phyloP scores from a whole-genome alignment of 2,329 filamentous ascomycete species.

The Fusarium agapanthi region DNA sequence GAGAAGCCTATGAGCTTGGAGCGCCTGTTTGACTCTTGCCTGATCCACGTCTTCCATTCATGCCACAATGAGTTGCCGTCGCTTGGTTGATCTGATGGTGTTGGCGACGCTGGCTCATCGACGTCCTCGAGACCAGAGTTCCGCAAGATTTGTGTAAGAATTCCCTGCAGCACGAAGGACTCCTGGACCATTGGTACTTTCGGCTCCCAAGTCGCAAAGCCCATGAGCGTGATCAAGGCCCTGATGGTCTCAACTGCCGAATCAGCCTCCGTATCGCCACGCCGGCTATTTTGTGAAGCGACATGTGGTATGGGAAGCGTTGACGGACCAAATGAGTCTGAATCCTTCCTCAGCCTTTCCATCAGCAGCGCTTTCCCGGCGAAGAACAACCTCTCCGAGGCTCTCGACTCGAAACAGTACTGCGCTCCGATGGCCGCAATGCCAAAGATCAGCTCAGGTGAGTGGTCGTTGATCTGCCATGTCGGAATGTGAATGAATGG shows the following conservation, averaged over 20 bases:
- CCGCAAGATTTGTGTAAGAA: conserved; percentile 47
- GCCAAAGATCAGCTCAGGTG: conserved; percentile 46
- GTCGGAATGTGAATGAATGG: conserved; percentile 50
- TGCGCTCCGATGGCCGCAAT: conserved; percentile 49
- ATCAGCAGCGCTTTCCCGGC: conserved; percentile 46
- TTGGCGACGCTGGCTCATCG: background rate
- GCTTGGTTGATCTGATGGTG: background rate
- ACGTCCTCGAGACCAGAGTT: conserved; percentile 46
- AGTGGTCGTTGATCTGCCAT: conserved; percentile 44
- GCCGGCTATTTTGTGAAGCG: conserved; percentile 16
- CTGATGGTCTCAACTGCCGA: conserved; percentile 44
- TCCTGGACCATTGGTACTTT: conserved; percentile 46
- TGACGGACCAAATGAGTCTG: conserved; percentile 22
- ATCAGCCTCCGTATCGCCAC: background rate
- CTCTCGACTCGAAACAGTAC: conserved; percentile 50
- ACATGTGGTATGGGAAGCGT: background rate
- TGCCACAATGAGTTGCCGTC: conserved; percentile 5
- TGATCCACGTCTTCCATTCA: conserved; percentile 46
- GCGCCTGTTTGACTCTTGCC: conserved; percentile 45
- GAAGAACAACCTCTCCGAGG: conserved; percentile 47
- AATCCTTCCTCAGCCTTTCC: conserved; percentile 41
- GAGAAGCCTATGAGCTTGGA: conserved; percentile 51
- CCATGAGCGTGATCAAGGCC: conserved; percentile 49
- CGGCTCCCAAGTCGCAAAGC: conserved; percentile 50
- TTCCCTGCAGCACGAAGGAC: conserved; percentile 46